These are phyloP conservation scores for Lunularia cruciata DNA, from an alignment of 225 moss, liverwort and hornwort genomes.

Conservation along the genomic window DNA sequence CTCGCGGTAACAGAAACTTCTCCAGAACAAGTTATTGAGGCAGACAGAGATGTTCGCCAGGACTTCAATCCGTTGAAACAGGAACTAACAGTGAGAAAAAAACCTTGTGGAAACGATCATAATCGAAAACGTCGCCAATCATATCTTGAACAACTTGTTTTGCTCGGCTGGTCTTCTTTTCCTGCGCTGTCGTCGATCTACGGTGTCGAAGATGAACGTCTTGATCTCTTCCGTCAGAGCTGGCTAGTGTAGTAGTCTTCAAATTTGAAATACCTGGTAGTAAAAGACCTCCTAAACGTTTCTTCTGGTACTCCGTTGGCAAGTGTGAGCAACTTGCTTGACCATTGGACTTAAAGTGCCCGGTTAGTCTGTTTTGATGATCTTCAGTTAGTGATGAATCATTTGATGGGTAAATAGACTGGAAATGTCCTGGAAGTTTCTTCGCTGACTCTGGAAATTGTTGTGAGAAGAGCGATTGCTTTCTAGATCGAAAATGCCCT, in stretches of 20 bases:
- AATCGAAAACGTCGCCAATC: slow-evolving; percentile 26
- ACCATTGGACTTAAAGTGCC: not conserved
- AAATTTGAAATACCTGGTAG: not conserved
- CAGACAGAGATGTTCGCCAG: no score
- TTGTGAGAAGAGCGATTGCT: not conserved
- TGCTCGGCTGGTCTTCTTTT: slow-evolving; percentile 8
- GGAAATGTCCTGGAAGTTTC: not conserved
- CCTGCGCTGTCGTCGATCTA: not conserved
- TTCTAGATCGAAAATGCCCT: slow-evolving; percentile 1
- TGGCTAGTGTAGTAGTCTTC: not conserved
- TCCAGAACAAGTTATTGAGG: no score
- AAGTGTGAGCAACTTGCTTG: not conserved
- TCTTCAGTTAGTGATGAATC: not conserved
- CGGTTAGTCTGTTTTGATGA: not conserved
- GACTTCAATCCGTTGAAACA: not conserved
- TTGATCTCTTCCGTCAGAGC: not conserved
- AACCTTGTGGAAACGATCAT: slow-evolving; percentile 35
- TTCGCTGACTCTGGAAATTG: not conserved
- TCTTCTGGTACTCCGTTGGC: slow-evolving; percentile 5
- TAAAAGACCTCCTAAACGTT: not conserved
- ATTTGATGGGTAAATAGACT: not conserved
- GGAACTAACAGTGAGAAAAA: not conserved
- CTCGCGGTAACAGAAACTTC: no score
- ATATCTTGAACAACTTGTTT: slow-evolving; percentile 9
- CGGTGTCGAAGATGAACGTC: not conserved